Percentiles rank a stretch among this genome's conserved stretches.
Evolutionary conservation across 2,329 filamentous ascomycete genomes (phyloP).

Genomic region (Ophiostoma fasciatum): DNA sequence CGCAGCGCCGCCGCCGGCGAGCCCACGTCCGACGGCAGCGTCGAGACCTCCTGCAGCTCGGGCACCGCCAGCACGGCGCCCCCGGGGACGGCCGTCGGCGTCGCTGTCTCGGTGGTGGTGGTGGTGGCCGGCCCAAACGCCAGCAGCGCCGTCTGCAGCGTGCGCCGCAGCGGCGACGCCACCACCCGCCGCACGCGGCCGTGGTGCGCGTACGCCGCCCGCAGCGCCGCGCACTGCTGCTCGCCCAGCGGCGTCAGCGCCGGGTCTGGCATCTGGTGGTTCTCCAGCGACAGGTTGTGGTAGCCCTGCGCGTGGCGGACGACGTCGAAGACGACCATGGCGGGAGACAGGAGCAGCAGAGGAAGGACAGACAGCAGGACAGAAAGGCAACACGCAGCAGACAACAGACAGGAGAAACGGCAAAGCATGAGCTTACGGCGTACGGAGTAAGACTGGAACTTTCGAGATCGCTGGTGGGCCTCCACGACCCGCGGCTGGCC

Average conservation of each 20-base stretch:
- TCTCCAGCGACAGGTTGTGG: slow-evolving; percentile 61
- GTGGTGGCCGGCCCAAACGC: slow-evolving; percentile 47
- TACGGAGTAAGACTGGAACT: too few relatives aligned
- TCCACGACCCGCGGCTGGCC: too few relatives aligned
- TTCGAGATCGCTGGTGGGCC: too few relatives aligned
- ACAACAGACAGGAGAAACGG: not conserved
- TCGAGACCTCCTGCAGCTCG: slow-evolving; percentile 63
- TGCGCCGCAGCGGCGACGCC: slow-evolving; percentile 67
- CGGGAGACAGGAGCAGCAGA: not conserved
- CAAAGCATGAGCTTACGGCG: too few relatives aligned
- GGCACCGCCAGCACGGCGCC: slow-evolving; percentile 51
- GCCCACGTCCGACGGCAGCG: slow-evolving; percentile 64
- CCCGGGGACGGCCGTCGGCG: slow-evolving; percentile 30
- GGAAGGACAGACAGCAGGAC: not conserved
- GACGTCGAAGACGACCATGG: slow-evolving; percentile 33
- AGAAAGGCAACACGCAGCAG: not conserved
- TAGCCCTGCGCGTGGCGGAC: slow-evolving; percentile 65
- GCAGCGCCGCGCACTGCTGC: slow-evolving; percentile 54
- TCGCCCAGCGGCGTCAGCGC: slow-evolving; percentile 61
- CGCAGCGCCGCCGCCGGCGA: slow-evolving; percentile 37
- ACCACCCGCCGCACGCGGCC: slow-evolving; percentile 52
- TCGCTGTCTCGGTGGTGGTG: too few relatives aligned
- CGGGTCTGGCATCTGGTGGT: slow-evolving; percentile 64
- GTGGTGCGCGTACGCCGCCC: slow-evolving; percentile 48
- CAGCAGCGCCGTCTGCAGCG: slow-evolving; percentile 60